Conservation (phyloP, 1,284 basidiomycete genomes). For the Cutaneotrichosporon dermatis region DNA sequence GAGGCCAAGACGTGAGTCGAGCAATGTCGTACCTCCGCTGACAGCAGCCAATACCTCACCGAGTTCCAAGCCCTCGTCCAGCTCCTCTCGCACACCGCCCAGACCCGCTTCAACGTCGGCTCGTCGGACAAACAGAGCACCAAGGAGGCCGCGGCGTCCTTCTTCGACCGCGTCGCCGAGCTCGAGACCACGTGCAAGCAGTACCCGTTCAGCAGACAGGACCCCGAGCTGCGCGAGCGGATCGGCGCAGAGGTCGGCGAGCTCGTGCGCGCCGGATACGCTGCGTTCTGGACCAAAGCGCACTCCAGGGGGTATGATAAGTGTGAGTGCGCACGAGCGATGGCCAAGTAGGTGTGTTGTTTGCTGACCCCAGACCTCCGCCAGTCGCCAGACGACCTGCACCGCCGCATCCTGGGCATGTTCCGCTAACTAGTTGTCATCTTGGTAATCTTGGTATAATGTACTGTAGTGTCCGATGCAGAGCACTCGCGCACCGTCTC, state of each 20-base stretch:
- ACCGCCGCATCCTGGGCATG: conserved; percentile 30
- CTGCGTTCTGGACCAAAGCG: conserved; percentile 29
- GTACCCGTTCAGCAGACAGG: conserved; percentile 36
- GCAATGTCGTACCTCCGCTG: background rate
- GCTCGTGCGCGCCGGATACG: conserved; percentile 33
- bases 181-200: conserved; percentile 35
- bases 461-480: background rate
- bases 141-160: conserved; percentile 44
- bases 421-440: conserved; percentile 27
- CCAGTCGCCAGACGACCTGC: conserved; percentile 36
- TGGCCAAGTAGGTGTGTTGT: background rate
- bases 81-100: conserved; percentile 28
- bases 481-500: background rate
- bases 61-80: conserved; percentile 37
- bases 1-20: conserved; percentile 39
- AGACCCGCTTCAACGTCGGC: conserved; percentile 31
- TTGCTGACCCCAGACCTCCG: conserved; percentile 32
- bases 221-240: conserved; percentile 45
- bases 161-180: conserved; percentile 44
- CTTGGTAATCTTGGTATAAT: background rate
- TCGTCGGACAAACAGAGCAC: conserved; percentile 38
- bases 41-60: conserved; percentile 34
- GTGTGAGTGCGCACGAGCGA: conserved; percentile 28
- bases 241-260: conserved; percentile 39
- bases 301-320: conserved; percentile 38